These are phyloP conservation scores for Boletellus sp. DNA, from an alignment of 768 basidiomycete genomes.

Conservation along the genomic window DNA sequence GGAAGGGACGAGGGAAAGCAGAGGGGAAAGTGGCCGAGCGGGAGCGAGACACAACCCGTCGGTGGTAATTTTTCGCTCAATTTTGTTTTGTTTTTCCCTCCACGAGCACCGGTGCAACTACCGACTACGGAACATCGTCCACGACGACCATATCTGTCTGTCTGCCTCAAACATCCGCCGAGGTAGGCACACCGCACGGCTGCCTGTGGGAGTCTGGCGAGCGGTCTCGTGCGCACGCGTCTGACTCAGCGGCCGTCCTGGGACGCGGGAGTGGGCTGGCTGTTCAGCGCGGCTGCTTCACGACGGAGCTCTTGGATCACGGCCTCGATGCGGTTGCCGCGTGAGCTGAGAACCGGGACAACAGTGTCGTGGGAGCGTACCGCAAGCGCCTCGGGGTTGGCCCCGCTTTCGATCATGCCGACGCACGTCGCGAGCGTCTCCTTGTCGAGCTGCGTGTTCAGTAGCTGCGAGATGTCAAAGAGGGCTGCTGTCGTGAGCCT, in stretches of 20 bases:
- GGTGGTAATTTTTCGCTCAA: slow-evolving; percentile 11
- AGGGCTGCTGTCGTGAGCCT: slow-evolving; percentile 50
- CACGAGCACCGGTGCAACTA: slow-evolving; percentile 7
- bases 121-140: slow-evolving; percentile 16
- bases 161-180: slow-evolving; percentile 7
- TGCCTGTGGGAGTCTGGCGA: background rate
- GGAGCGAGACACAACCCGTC: too few relatives aligned
- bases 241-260: slow-evolving; percentile 26
- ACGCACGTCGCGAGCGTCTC: slow-evolving; percentile 91
- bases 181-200: slow-evolving; percentile 10
- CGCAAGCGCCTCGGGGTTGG: slow-evolving; percentile 88
- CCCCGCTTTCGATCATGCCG: slow-evolving; percentile 87
- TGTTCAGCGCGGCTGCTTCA: slow-evolving; percentile 50
- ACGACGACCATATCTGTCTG: slow-evolving; percentile 19
- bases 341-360: background rate
- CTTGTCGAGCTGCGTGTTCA: slow-evolving; percentile 85
- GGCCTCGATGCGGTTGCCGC: slow-evolving; percentile 43
- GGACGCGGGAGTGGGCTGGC: slow-evolving; percentile 17
- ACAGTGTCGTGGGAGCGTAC: slow-evolving; percentile 43
- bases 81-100: background rate
- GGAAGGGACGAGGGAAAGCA: background rate
- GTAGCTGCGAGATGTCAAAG: slow-evolving; percentile 81
- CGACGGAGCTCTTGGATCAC: slow-evolving; percentile 81
- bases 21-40: background rate
- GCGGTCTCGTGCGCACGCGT: background rate